Conservation (phyloP, 1,139 yeast genomes). For the Diutina mesorugosa region DNA sequence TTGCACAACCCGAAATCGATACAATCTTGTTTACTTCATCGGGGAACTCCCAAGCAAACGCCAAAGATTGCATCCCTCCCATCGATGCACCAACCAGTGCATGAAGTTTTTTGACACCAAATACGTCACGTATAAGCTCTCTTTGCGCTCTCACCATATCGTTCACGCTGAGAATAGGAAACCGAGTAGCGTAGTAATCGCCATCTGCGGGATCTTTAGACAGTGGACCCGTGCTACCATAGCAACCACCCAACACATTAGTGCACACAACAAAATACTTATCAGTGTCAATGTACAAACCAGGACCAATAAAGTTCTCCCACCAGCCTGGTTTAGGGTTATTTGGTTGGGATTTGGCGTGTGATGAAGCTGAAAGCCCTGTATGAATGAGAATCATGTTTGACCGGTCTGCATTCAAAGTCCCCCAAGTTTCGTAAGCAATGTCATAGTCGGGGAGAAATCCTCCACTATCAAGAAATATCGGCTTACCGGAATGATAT, state of each 20-base stretch:
- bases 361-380: constrained; percentile 87
- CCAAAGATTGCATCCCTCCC: constrained; percentile 96
- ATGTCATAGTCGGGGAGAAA: constrained; percentile 58
- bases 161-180: constrained; percentile 74
- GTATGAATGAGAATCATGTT: constrained; percentile 79
- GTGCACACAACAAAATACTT: constrained; percentile 78
- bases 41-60: constrained; percentile 78
- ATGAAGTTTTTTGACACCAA: constrained; percentile 50
- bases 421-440: constrained; percentile 92
- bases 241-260: constrained; percentile 87
- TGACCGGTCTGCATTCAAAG: constrained; percentile 32
- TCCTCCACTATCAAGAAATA: constrained; percentile 76
- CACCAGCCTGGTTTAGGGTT: constrained; percentile 86
- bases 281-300: constrained; percentile 64
- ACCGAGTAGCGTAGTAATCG: constrained; percentile 68
- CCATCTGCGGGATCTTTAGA: constrained; percentile 61
- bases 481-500: constrained; percentile 42
- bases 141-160: constrained; percentile 91
- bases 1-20: constrained; percentile 80
- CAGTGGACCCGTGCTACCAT: constrained; percentile 91
- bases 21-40: constrained; percentile 60
- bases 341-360: constrained; percentile 72
- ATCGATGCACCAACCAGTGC: constrained; percentile 87
- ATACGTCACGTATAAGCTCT: constrained; percentile 44
- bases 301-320: constrained; percentile 89